These are phyloP conservation scores for Tuber microsphaerosporum DNA, from an alignment of 495 filamentous ascomycete genomes.

Conservation along the genomic window DNA sequence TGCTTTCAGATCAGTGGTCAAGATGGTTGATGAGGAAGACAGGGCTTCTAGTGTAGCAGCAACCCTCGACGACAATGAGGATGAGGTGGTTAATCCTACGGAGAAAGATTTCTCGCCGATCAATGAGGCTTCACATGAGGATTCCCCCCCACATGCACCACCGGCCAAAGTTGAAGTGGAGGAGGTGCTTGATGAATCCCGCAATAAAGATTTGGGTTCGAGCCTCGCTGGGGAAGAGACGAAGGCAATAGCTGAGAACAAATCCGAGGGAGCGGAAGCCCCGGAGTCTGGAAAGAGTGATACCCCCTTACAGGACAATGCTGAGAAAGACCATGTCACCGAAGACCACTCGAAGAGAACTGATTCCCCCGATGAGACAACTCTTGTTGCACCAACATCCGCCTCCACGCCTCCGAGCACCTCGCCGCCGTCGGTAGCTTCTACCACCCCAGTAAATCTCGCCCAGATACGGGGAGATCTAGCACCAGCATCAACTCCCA, in stretches of 20 bases:
- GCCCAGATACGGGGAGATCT: constrained; percentile 14
- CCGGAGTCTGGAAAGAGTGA: not conserved
- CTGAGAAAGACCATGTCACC: constrained; percentile 19
- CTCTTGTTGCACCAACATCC: not conserved
- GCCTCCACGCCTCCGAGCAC: constrained; percentile 16
- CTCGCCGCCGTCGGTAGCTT: constrained; percentile 17
- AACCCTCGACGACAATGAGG: constrained; percentile 39
- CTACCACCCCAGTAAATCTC: not conserved
- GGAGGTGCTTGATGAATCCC: not conserved
- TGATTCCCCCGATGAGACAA: constrained; percentile 18
- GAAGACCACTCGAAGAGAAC: constrained; percentile 26
- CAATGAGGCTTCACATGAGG: constrained; percentile 8
- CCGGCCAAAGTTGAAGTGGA: not conserved
- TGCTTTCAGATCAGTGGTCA: constrained; percentile 15
- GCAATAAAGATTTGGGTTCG: not conserved
- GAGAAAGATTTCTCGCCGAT: constrained; percentile 11
- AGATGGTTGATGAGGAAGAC: constrained; percentile 21
- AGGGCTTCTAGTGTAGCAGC: constrained; percentile 36
- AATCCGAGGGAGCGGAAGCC: not conserved
- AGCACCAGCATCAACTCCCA: constrained; percentile 32
- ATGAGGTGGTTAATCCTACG: constrained; percentile 26
- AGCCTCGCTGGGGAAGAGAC: not conserved
- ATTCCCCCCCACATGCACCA: not conserved
- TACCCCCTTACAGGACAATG: not conserved
- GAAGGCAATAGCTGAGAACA: not conserved